Conservation (phyloP, 768 basidiomycete species). For the Kwoniella botswanensis region DNA sequence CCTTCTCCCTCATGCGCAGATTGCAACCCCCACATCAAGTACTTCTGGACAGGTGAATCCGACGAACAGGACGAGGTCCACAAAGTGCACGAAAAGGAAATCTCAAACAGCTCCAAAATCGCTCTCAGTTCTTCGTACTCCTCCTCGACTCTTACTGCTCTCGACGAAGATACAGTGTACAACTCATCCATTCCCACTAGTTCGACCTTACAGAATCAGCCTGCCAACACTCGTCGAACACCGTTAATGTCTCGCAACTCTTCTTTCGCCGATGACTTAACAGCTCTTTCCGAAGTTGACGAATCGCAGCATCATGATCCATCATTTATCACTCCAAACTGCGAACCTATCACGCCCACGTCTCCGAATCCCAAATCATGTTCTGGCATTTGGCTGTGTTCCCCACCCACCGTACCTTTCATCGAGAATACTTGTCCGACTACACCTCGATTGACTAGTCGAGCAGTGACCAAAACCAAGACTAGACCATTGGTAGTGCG, state of each 20-base stretch:
- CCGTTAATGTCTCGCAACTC: slow-evolving; percentile 9
- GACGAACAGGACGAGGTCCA: not conserved
- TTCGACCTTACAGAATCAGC: not conserved
- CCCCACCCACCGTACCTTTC: slow-evolving; percentile 1
- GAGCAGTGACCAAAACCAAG: not conserved
- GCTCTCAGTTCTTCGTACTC: slow-evolving; percentile 7
- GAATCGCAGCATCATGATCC: not conserved
- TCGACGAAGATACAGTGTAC: slow-evolving; percentile 14
- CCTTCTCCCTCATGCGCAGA: slow-evolving; percentile 9
- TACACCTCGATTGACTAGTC: not conserved
- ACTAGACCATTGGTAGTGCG: slow-evolving; percentile 25
- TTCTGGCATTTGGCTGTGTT: slow-evolving; percentile 23
- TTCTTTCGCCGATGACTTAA: slow-evolving; percentile 15
- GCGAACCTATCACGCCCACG: not conserved
- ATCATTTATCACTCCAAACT: not conserved
- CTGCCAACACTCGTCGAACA: slow-evolving; percentile 10
- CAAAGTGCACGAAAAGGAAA: not conserved
- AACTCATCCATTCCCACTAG: not conserved
- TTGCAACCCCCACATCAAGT: not conserved
- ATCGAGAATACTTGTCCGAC: not conserved
- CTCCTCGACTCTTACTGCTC: not conserved
- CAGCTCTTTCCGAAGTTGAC: slow-evolving; percentile 11
- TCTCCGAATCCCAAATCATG: slow-evolving; percentile 1
- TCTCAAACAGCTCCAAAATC: not conserved
- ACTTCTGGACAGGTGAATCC: not conserved